phyloP scores from a whole-genome alignment of 192 early-diverging fungal genomes.

The Coemansia sp. region DNA sequence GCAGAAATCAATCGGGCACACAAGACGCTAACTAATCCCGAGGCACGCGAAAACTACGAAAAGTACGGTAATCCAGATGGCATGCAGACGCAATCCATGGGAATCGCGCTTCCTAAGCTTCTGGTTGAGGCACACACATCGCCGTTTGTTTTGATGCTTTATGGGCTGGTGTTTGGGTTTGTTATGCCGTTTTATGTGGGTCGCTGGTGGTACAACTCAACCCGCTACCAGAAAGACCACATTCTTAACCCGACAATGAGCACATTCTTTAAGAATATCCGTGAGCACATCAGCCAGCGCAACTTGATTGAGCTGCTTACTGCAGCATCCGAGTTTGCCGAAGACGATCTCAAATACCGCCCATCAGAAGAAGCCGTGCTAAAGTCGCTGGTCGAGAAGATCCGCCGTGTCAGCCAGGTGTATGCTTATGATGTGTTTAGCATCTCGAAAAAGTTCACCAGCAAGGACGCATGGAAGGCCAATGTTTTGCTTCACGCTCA shows the following conservation, averaged over 20 bases:
- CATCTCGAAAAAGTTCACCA: conserved; percentile 49
- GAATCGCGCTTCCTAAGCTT: conserved; percentile 90
- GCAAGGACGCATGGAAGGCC: conserved; percentile 61
- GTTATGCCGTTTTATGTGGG: conserved; percentile 85
- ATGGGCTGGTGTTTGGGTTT: conserved; percentile 85
- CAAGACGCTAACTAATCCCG: conserved; percentile 93
- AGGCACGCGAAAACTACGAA: conserved; percentile 85
- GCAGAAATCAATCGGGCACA: conserved; percentile 90
- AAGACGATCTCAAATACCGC: conserved; percentile 47
- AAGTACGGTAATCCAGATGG: conserved; percentile 98
- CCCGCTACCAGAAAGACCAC: conserved; percentile 82
- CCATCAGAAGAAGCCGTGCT: conserved; percentile 49
- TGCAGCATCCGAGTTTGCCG: conserved; percentile 69
- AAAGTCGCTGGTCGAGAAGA: conserved; percentile 45
- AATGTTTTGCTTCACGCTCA: conserved; percentile 81
- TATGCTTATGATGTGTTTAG: conserved; percentile 41
- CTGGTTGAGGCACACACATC: conserved; percentile 85
- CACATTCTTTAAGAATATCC: conserved; percentile 84
- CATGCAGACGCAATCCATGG: conserved; percentile 86
- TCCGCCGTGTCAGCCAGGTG: conserved; percentile 34
- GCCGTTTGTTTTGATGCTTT: conserved; percentile 78
- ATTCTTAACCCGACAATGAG: conserved; percentile 90
- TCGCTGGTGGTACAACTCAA: conserved; percentile 93
- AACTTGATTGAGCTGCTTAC: conserved; percentile 76
- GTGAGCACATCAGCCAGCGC: conserved; percentile 64